Base-by-base conservation (phyloP, 441 rosid genomes). In the Cnidoscolus chayamansa region DNA sequence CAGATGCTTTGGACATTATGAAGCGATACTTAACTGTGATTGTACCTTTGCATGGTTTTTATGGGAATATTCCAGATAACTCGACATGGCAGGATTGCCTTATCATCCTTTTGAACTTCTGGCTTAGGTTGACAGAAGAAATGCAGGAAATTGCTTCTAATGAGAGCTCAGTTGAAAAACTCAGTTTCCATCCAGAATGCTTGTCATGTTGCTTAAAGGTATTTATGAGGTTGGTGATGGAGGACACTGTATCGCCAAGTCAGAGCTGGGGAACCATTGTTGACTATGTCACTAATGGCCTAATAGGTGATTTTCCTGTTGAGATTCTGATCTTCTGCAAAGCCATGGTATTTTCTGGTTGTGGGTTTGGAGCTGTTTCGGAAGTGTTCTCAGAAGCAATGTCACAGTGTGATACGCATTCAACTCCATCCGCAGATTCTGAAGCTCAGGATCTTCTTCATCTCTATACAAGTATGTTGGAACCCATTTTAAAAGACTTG, bases 71-170 rank as follows among this genome's bases (percentile, higher is more conserved):
- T 72, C 91, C 88, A 12, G 99, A 93, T 84, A 86, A 85, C 81
- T 90, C 99, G 51, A 76, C 87, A 74, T 93, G 98, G 96, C 98
- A 96, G 88, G 99, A 89, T 43, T 86, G 93, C 68, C 87, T 93
- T 25, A 90, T 96, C 64, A 70, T 86, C 73, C 85, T 93, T 71
- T 65, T 93, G 70, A 93, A 88, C 83, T 96, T 93, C 78, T 96
- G 91, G 93, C 82, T 89, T 76, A 84, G 88, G 81, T 74, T 93
- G 85, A 76, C 88, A 9, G 94, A 86, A 81, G 99, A 90, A 78
- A 86, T 93, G 90, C 85, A 77, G 71, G 90, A 92, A 85, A 72
- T 90, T 48, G 75, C 72, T 61, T 85, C 82, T 53, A 63, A 31
- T 74, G 75, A 74, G 64, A 76, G 76, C 74, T 76, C 82, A 12